These are phyloP conservation scores for Piper longum DNA, from an alignment of 164 flowering plant species.

Conservation along the genomic window DNA sequence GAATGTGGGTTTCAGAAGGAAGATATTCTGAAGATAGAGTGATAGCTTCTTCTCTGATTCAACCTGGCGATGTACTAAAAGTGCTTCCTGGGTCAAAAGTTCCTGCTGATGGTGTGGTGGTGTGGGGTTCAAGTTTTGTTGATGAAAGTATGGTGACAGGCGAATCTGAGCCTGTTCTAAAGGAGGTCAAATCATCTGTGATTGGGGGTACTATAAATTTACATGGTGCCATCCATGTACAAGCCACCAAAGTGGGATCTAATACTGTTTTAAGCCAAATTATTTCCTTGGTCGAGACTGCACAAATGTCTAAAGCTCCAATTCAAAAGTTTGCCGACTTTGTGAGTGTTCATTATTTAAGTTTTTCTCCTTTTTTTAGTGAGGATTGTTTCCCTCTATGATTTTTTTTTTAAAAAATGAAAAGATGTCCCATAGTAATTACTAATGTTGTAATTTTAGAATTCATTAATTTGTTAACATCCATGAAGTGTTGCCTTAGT, in stretches of 20 bases:
- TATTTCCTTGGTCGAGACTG: slow-evolving; percentile 89
- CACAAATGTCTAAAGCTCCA: slow-evolving; percentile 88
- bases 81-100: slow-evolving; percentile 91
- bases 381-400: slow-evolving; percentile 74
- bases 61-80: slow-evolving; percentile 77
- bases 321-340: slow-evolving; percentile 81
- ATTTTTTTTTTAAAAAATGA: slow-evolving; percentile 10
- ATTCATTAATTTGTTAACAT: too few species aligned
- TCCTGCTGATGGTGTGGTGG: slow-evolving; percentile 84
- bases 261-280: slow-evolving; percentile 91
- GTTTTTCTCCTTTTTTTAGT: slow-evolving; percentile 18
- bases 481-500: neutral
- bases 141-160: slow-evolving; percentile 99
- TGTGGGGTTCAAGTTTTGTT: slow-evolving; percentile 90
- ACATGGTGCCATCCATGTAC: slow-evolving; percentile 65
- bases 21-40: slow-evolving; percentile 55
- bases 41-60: slow-evolving; percentile 82
- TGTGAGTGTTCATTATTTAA: slow-evolving; percentile 28
- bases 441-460: too few species aligned
- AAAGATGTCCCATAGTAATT: too few species aligned
- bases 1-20: slow-evolving; percentile 37
- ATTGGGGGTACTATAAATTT: slow-evolving; percentile 96
- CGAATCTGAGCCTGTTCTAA: slow-evolving; percentile 66
- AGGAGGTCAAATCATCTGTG: slow-evolving; percentile 54
- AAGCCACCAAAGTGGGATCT: slow-evolving; percentile 91